Evolutionary conservation across 257 asterid genomes (phyloP).

Genomic region (Lithospermum erythrorhizon): DNA sequence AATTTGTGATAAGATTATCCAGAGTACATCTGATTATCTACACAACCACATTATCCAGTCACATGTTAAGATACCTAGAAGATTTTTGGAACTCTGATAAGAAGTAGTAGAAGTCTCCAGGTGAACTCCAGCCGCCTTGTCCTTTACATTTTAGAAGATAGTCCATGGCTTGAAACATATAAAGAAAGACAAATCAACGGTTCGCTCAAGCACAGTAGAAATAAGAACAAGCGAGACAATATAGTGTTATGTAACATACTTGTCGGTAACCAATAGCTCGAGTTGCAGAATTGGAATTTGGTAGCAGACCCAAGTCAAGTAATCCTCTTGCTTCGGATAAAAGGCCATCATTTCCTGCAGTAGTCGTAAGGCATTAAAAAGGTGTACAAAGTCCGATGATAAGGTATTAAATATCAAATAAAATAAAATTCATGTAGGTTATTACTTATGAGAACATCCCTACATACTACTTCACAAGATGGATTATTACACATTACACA

Average conservation of each 20-base stretch:
- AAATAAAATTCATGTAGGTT: too few relatives aligned
- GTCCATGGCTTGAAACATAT: constrained; percentile 68
- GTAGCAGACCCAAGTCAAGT: constrained; percentile 81
- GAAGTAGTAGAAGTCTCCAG: constrained; percentile 47
- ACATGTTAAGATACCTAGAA: constrained; percentile 45
- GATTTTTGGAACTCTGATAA: constrained; percentile 74
- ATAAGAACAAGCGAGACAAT: constrained; percentile 5
- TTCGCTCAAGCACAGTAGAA: neutral
- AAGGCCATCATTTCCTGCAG: constrained; percentile 53
- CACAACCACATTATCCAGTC: neutral
- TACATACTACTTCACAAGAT: too few relatives aligned
- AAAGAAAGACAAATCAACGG: neutral
- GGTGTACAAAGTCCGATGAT: too few relatives aligned
- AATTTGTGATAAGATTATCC: neutral
- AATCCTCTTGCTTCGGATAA: constrained; percentile 85
- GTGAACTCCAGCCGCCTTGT: constrained; percentile 56
- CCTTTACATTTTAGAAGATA: constrained; percentile 60
- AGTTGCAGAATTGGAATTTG: constrained; percentile 78
- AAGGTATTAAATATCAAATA: too few relatives aligned
- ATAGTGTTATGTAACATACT: constrained; percentile 27
- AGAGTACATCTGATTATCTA: neutral
- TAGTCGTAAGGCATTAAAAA: constrained; percentile 4
- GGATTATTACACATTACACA: too few relatives aligned
- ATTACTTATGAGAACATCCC: too few relatives aligned
- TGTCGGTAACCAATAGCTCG: constrained; percentile 98